Evolutionary conservation across 306 rosid species (phyloP), one percentile per base, ranked within the genome.

Genomic region (Prunus armeniaca): DNA sequence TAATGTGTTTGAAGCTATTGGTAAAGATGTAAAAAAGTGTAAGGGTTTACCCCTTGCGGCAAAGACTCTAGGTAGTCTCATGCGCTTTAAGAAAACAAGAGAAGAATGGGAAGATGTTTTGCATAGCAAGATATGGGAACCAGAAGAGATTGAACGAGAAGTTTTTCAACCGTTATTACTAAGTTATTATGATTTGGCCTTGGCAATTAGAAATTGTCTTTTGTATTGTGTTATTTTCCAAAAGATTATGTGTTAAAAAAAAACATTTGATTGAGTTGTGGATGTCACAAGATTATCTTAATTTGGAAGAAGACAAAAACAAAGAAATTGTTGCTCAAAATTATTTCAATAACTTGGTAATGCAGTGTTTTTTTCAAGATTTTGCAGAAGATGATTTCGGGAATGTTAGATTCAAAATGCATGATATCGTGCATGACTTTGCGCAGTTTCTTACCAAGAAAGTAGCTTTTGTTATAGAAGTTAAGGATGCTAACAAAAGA

Each of bases 51-150:
- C 71, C 1, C 32, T 67, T 43, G 34, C 7, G 8, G 50, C 76
- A 27, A 77, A 69, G 43, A 18, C 30, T 8, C 12, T 77, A n/a
- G 76, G 81, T 27, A 47, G 70, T 19, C 69, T 77, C 1, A 24
- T 77, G 69, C 52, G 24, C 0, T 27, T 45, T 8, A 32, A 57
- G 52, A 9, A 34, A 14, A 77, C 58, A 2, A 49, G 3, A 8
- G 6, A 47, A 43, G 46, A 67, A 9, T 69, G 81, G 81, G 18
- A 15, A 9, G 19, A 30, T 22, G 81, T 77, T 19, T 28, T 77
- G 64, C 4, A 47, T 9, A 57, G 69, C 32, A 25, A 46, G 2
- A 32, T 76, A 17, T 68, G 75, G 75, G n/a, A 51, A 3, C 9
- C 18, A 12, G 1, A 25, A 10, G 14, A 14, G 14, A 14, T 43